Evolutionary conservation across 2,329 filamentous ascomycete species (phyloP), one percentile per base, ranked within the genome.

Genomic region (Zasmidium cellare): DNA sequence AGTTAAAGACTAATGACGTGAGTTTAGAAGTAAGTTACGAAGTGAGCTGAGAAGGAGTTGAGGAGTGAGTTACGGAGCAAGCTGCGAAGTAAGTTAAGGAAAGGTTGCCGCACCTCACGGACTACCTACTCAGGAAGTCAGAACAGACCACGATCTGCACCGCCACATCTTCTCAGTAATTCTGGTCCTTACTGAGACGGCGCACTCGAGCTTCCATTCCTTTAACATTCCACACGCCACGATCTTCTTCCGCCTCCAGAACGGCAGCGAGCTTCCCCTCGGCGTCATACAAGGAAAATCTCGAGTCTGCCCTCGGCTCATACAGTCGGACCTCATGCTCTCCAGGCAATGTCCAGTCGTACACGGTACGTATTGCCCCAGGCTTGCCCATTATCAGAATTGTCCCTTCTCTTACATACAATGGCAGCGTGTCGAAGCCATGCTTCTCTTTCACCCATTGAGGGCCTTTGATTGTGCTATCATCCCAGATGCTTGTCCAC

Each of bases 401-500:
- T 2, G 71, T 74, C 1, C 75, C 73, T 56, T 76, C 71, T 12
- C 74, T 68, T 5, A 77, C 70, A 59, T 76, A 77, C 19, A 78
- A 46, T n/a, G 77, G 77, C 48, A 72, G 63, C 19, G 73, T 71
- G 5, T 71, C 67, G 58, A 77, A 77, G 3, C 70, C 71, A 62
- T 74, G 76, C 56, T 67, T 74, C 63, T 77, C 72, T 54, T 68
- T 77, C 20, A 75, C 64, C 79, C 79, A 81, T 22, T 71, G 71
- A 1, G 77, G 75, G 11, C 79, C 78, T 23, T 71, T 61, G 16
- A 74, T 68, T 25, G 72, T 71, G 58, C 76, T 69, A 9, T 75
- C 73, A 52, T 76, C 72, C 73, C 80, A 81, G 69, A 79, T 80
- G 57, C 68, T 77, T n/a, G 77, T 80, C 80, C 80, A 82, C 24